phyloP scores from a whole-genome alignment of 352 stramenopile species.

The Globisporangium camurandrum region DNA sequence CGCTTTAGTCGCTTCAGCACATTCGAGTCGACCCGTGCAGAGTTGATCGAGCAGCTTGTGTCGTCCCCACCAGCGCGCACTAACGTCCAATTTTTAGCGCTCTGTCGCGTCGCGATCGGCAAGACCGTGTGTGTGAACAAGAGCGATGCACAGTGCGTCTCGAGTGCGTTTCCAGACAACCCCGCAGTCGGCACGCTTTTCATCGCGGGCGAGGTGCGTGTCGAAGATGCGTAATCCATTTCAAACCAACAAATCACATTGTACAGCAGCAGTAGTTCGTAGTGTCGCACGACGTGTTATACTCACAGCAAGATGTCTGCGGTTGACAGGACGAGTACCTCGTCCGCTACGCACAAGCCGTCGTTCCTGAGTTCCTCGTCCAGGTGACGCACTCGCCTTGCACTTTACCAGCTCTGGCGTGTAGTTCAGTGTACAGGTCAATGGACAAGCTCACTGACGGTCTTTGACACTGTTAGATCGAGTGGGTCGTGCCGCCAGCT shows the following conservation, averaged over 20 bases:
- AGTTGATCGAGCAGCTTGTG: not conserved
- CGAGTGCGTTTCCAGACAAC: slow-evolving; percentile 23
- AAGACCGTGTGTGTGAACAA: slow-evolving; percentile 29
- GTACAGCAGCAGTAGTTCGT: too few relatives aligned
- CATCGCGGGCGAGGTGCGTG: slow-evolving; percentile 28
- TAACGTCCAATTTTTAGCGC: slow-evolving; percentile 36
- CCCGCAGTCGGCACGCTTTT: slow-evolving; percentile 31
- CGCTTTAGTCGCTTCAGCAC: slow-evolving; percentile 70
- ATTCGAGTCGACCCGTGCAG: slow-evolving; percentile 26
- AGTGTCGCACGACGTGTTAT: not conserved
- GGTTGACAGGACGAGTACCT: slow-evolving; percentile 58
- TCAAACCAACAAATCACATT: too few relatives aligned
- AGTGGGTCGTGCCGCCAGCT: not conserved
- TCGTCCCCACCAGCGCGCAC: not conserved
- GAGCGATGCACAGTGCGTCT: not conserved
- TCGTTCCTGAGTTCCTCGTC: slow-evolving; percentile 72
- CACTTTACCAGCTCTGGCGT: too few relatives aligned
- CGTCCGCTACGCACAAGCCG: slow-evolving; percentile 42
- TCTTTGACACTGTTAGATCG: not conserved
- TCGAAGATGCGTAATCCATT: too few relatives aligned
- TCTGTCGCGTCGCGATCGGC: slow-evolving; percentile 64
- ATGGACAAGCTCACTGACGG: not conserved
- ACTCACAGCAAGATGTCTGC: not conserved
- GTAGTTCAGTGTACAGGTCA: too few relatives aligned
- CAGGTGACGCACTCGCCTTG: slow-evolving; percentile 16